These are phyloP conservation scores for Hirsutella thompsonii DNA, from an alignment of 2,329 filamentous ascomycete genomes.

Conservation along the genomic window DNA sequence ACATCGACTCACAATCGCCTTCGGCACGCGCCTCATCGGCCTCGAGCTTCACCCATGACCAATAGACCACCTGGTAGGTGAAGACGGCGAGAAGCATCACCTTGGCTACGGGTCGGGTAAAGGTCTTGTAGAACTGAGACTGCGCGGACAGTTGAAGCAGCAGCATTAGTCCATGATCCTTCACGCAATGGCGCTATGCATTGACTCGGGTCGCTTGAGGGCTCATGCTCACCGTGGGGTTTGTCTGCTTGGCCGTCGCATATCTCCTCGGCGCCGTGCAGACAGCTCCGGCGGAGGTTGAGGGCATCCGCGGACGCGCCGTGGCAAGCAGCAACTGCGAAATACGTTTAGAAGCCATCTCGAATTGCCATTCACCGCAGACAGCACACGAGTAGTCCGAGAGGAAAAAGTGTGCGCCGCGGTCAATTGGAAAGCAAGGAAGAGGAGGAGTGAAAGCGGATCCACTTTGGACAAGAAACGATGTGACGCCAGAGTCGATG, in stretches of 20 bases:
- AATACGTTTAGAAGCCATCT: neutral
- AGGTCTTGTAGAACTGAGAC: constrained; percentile 55
- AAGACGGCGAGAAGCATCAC: constrained; percentile 62
- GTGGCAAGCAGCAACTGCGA: neutral
- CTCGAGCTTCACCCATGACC: constrained; percentile 62
- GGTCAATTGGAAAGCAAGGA: too few relatives aligned
- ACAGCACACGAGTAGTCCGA: too few relatives aligned
- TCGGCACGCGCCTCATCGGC: constrained; percentile 52
- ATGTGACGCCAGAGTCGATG: too few relatives aligned
- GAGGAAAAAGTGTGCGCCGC: too few relatives aligned
- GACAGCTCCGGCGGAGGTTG: neutral
- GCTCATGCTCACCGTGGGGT: constrained; percentile 1
- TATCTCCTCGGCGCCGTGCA: neutral
- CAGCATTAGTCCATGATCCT: neutral
- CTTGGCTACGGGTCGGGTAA: constrained; percentile 61
- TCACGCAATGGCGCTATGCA: neutral
- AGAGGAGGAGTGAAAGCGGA: too few relatives aligned
- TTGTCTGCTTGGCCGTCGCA: constrained; percentile 1
- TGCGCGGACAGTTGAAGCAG: too few relatives aligned
- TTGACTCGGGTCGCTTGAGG: neutral
- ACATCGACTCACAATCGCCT: constrained; percentile 35
- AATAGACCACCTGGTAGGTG: constrained; percentile 69
- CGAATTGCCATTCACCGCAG: neutral
- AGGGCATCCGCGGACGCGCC: neutral
- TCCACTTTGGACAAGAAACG: neutral